phyloP scores from a whole-genome alignment of 768 basidiomycete genomes.

The Tephrocybe sp. region DNA sequence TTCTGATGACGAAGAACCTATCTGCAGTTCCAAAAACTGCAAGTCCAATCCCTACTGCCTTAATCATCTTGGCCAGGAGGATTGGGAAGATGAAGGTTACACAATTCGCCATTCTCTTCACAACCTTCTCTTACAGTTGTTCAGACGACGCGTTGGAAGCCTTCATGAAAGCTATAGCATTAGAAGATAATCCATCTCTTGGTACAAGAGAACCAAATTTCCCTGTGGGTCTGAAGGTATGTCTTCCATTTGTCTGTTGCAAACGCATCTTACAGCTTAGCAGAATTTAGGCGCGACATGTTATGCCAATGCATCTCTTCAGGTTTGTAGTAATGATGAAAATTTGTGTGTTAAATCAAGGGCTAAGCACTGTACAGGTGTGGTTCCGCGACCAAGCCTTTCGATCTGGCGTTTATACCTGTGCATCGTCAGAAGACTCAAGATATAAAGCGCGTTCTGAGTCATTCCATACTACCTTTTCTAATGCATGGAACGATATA shows the following conservation, averaged over 20 bases:
- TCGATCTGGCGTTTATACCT: conserved; percentile 79
- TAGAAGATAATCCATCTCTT: conserved; percentile 56
- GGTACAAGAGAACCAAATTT: conserved; percentile 48
- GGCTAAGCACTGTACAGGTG: conserved; percentile 47
- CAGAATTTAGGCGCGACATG: conserved; percentile 97
- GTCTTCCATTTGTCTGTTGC: conserved; percentile 8
- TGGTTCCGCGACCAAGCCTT: conserved; percentile 91
- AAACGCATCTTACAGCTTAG: neutral
- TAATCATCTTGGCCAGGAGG: conserved; percentile 83
- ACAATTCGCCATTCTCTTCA: conserved; percentile 8
- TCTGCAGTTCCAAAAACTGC: conserved; percentile 66
- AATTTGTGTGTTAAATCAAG: neutral
- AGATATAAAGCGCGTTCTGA: conserved; percentile 34
- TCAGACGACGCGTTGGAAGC: conserved; percentile 49
- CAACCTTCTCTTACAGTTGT: conserved; percentile 8
- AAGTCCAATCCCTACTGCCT: conserved; percentile 81
- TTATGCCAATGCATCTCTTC: conserved; percentile 94
- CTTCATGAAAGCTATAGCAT: conserved; percentile 51
- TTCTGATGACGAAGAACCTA: conserved; percentile 60
- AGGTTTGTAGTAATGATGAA: conserved; percentile 46
- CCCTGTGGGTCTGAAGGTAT: conserved; percentile 80
- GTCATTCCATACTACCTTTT: neutral
- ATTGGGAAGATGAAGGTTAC: conserved; percentile 75
- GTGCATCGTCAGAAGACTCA: conserved; percentile 55
- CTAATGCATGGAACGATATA: conserved; percentile 23